phyloP scores from a whole-genome alignment of 805 yeast species.

The Kodamaea nitidulidarum region DNA sequence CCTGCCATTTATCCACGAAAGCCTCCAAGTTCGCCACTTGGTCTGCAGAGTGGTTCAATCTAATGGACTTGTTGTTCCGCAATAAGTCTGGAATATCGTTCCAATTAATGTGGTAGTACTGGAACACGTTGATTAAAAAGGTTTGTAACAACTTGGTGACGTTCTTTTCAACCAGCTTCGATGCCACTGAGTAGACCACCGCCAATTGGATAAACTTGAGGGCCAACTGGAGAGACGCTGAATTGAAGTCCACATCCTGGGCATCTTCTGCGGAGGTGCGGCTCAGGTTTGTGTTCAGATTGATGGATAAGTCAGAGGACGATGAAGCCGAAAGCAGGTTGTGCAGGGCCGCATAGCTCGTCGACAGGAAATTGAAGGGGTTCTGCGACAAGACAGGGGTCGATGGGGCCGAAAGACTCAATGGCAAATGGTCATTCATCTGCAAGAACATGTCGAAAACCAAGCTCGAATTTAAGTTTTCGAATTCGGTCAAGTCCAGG shows the following conservation, averaged over 20 bases:
- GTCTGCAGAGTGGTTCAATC: conserved; percentile 33
- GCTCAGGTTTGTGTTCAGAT: conserved; percentile 1
- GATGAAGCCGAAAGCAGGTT: background rate
- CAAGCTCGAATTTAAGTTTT: conserved; percentile 23
- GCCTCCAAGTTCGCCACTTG: conserved; percentile 31
- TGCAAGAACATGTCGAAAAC: conserved; percentile 35
- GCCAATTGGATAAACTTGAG: conserved; percentile 32
- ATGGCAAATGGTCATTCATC: conserved; percentile 39
- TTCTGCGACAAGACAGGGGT: conserved; percentile 28
- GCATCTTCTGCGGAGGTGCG: conserved; percentile 1
- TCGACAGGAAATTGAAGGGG: conserved; percentile 7
- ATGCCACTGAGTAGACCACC: conserved; percentile 31
- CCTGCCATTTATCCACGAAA: conserved; percentile 38
- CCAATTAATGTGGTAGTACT: conserved; percentile 43
- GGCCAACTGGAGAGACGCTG: conserved; percentile 30
- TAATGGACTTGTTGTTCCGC: conserved; percentile 31
- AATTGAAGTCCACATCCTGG: conserved; percentile 15
- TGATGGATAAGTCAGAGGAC: conserved; percentile 7
- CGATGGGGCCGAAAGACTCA: conserved; percentile 42
- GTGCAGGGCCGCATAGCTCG: conserved; percentile 1
- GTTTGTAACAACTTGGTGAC: conserved; percentile 28
- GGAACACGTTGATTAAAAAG: conserved; percentile 29
- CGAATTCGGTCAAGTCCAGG: conserved; percentile 28
- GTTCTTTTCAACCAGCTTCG: conserved; percentile 27
- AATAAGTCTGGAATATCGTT: conserved; percentile 31